These are phyloP conservation scores for Trifolium pratense DNA, from an alignment of 306 rosid genomes.

Conservation along the genomic window DNA sequence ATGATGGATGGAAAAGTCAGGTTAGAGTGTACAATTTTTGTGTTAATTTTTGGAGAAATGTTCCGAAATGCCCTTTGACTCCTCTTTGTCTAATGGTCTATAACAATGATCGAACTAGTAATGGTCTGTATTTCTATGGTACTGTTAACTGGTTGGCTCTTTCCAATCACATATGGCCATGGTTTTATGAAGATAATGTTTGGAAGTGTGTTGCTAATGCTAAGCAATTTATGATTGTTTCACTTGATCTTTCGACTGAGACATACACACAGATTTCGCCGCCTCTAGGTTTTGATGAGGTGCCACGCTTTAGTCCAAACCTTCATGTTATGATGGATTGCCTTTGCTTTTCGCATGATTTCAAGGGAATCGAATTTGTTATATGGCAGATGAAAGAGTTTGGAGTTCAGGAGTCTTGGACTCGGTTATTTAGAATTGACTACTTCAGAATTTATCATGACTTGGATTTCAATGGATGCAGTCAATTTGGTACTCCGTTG, in stretches of 20 bases:
- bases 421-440: not conserved
- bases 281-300: not conserved
- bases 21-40: not conserved
- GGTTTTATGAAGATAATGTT: not conserved
- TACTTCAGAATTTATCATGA: not conserved
- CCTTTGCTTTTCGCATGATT: not conserved
- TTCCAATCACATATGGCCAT: rapidly evolving
- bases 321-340: not conserved
- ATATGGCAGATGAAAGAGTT: not conserved
- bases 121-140: not conserved
- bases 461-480: too few relatives aligned
- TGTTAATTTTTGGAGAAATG: not conserved
- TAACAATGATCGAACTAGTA: not conserved
- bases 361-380: not conserved
- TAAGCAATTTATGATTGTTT: not conserved
- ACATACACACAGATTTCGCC: not conserved
- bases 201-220: too few relatives aligned
- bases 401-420: not conserved
- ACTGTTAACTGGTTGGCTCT: not conserved
- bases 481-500: not conserved
- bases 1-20: not conserved
- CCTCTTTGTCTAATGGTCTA: not conserved
- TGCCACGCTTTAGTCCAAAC: not conserved
- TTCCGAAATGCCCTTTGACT: not conserved
- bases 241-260: not conserved